Conservation (phyloP, 805 yeast genomes). For the Schizosaccharomyces octosporus region DNA sequence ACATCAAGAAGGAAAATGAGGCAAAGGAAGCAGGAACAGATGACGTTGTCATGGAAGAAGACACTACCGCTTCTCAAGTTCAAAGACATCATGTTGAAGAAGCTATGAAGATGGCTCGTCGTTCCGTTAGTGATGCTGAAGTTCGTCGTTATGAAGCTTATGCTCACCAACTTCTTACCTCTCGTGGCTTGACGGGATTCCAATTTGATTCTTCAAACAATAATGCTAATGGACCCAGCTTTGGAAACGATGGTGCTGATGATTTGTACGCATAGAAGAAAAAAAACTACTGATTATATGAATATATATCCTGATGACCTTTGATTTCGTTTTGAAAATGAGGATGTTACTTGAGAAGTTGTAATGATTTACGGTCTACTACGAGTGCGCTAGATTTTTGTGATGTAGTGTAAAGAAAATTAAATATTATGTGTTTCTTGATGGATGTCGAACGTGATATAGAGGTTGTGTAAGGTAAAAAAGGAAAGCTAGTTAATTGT, state of each 20-base stretch:
- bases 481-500: too few species aligned
- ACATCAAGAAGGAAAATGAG: conserved; percentile 18
- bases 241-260: conserved; percentile 26
- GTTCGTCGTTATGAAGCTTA: conserved; percentile 96
- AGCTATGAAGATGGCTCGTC: conserved; percentile 97
- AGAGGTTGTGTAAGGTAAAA: too few species aligned
- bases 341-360: too few species aligned
- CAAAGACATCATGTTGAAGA: conserved; percentile 88
- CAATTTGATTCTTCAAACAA: conserved; percentile 17
- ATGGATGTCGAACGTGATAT: too few species aligned
- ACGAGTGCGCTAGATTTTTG: not conserved
- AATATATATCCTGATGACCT: not conserved
- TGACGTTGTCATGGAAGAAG: conserved; percentile 35
- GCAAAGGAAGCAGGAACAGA: conserved; percentile 19
- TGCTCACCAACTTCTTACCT: conserved; percentile 70
- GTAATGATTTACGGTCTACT: too few species aligned
- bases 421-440: not conserved
- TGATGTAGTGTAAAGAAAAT: not conserved
- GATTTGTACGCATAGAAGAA: conserved; percentile 32
- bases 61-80: conserved; percentile 87
- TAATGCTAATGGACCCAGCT: conserved; percentile 12
- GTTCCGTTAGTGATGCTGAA: conserved; percentile 92
- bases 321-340: too few species aligned
- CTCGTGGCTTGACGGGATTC: conserved; percentile 86
- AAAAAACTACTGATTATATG: not conserved